Evolutionary conservation across 352 stramenopile genomes (phyloP).

Genomic region (Pythium dissimile): DNA sequence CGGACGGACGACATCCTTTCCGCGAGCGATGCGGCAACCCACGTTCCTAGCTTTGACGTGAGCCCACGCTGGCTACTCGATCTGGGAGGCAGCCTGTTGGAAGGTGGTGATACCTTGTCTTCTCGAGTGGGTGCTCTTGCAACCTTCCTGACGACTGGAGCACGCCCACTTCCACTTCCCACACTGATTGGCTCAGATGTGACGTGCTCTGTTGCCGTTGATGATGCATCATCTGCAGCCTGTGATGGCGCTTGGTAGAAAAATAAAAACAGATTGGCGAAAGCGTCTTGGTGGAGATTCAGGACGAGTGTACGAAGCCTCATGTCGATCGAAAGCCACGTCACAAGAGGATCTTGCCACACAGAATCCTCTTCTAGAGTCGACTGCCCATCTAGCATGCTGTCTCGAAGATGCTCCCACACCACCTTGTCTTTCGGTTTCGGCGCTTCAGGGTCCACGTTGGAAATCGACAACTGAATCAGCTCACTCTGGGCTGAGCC

Average conservation of each 20-base stretch:
- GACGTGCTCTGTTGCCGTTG: background rate
- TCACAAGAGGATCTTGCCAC: conserved; percentile 75
- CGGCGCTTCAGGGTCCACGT: conserved; percentile 55
- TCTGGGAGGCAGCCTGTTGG: background rate
- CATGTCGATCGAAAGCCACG: conserved; percentile 64
- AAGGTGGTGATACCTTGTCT: background rate
- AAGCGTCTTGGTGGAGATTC: conserved; percentile 75
- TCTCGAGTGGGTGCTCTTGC: conserved; percentile 3
- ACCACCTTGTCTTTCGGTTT: conserved; percentile 47
- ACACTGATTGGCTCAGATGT: background rate
- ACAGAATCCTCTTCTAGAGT: conserved; percentile 32
- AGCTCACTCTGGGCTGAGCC: conserved; percentile 29
- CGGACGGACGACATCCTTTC: conserved; percentile 16
- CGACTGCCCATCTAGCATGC: background rate
- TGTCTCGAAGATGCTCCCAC: conserved; percentile 35
- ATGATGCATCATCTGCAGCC: background rate
- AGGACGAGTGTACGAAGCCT: conserved; percentile 66
- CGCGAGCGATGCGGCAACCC: conserved; percentile 21
- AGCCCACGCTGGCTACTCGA: conserved; percentile 1
- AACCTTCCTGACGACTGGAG: conserved; percentile 19
- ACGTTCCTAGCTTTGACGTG: conserved; percentile 26
- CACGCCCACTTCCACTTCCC: background rate
- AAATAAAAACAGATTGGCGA: conserved; percentile 74
- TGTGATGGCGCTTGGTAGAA: conserved; percentile 36
- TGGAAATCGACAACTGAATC: conserved; percentile 75